Conservation (phyloP, 192 early-diverging fungal genomes). For the Coemansia sp. region DNA sequence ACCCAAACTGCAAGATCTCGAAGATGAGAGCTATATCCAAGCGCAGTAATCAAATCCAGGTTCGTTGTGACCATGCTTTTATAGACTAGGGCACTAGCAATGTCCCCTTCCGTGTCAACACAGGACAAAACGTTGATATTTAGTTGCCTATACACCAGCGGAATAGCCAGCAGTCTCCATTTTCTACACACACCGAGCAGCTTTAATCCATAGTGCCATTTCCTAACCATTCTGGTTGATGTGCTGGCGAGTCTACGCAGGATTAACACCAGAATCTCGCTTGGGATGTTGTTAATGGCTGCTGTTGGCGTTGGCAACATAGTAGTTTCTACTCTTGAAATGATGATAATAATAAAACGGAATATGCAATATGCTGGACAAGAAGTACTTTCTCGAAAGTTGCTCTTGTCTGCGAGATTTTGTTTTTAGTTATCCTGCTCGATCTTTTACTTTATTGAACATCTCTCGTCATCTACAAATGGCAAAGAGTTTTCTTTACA, state of each 20-base stretch:
- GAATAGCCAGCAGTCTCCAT: constrained; percentile 2
- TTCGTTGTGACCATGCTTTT: background rate
- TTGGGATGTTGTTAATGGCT: background rate
- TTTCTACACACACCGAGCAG: constrained; percentile 8
- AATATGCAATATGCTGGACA: no score
- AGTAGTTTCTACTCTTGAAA: background rate
- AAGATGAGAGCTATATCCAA: background rate
- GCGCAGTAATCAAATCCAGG: background rate
- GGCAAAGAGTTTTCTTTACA: no score
- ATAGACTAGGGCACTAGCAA: background rate
- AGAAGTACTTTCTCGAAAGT: no score
- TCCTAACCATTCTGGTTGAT: background rate
- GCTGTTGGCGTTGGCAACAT: background rate
- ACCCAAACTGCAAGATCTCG: background rate
- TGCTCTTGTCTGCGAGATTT: no score
- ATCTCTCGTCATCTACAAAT: no score
- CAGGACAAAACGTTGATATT: background rate
- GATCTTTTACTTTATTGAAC: no score
- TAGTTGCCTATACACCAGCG: background rate
- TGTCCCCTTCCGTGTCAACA: background rate
- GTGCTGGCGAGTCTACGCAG: background rate
- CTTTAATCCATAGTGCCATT: background rate
- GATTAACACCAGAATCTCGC: background rate
- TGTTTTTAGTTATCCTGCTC: no score
- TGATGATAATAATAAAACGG: background rate